phyloP scores from a whole-genome alignment of 2,329 filamentous ascomycete species.

The Alternaria angustiovoidea region DNA sequence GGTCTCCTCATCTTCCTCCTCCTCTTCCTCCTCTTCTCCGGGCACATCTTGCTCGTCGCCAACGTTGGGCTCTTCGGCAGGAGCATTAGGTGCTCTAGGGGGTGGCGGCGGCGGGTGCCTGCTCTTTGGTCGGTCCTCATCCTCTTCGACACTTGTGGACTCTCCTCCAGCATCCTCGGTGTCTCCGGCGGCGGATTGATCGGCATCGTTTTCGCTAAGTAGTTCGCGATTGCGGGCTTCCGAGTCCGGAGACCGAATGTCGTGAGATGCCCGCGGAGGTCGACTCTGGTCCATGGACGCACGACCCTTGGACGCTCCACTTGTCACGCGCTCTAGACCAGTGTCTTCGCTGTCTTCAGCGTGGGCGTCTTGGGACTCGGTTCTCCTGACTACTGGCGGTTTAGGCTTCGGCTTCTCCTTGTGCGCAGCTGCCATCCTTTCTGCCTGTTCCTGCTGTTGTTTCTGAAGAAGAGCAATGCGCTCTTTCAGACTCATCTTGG shows the following conservation, averaged over 20 bases:
- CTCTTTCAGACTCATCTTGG: slow-evolving; percentile 94
- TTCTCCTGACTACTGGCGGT: slow-evolving; percentile 69
- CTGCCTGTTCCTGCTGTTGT: slow-evolving; percentile 89
- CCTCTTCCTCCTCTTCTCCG: slow-evolving; percentile 69
- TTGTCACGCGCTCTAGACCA: slow-evolving; percentile 48
- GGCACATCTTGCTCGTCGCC: slow-evolving; percentile 59
- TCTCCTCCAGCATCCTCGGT: slow-evolving; percentile 68
- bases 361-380: slow-evolving; percentile 55
- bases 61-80: slow-evolving; percentile 54
- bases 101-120: slow-evolving; percentile 27
- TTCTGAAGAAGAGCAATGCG: slow-evolving; percentile 92
- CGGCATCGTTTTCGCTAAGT: slow-evolving; percentile 71
- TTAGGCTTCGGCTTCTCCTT: slow-evolving; percentile 85
- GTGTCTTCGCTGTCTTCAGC: slow-evolving; percentile 48
- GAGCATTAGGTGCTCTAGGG: slow-evolving; percentile 49
- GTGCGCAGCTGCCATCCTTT: slow-evolving; percentile 78
- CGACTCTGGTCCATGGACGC: slow-evolving; percentile 52
- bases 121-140: slow-evolving; percentile 64
- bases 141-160: slow-evolving; percentile 77
- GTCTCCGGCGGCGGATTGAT: slow-evolving; percentile 70
- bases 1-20: slow-evolving; percentile 85
- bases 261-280: slow-evolving; percentile 50
- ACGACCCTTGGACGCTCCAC: slow-evolving; percentile 44
- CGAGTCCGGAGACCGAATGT: slow-evolving; percentile 51
- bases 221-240: slow-evolving; percentile 59